Base-by-base conservation (phyloP, 257 asterid species). In the Phtheirospermum japonicum region DNA sequence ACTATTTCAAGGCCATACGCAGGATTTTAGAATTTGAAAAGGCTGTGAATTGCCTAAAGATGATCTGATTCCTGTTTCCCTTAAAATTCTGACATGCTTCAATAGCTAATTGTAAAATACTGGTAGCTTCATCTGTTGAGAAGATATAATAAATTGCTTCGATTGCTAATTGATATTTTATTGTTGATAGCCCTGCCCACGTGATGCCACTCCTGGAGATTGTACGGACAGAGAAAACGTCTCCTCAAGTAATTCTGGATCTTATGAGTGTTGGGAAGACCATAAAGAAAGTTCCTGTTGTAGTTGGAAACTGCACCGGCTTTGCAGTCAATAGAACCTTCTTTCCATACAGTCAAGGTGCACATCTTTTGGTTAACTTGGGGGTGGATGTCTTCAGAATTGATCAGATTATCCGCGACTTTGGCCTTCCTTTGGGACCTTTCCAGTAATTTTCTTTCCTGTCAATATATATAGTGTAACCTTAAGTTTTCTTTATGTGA, bases 361-460 rank as follows among this genome's bases (percentile, higher is more conserved):
- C 99, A 68, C 83, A 77, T 0, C 69, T 81, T 69, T 75, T 93
- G 81, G 83, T 75, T 59, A 79, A 93, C 76, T 65, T 93, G 81
- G 99, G 99, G 9, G 96, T 93, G 54, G 99, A 93, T 78, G 76
- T 74, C 61, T 89, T 82, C 85, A 89, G 99, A 76, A 85, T 93
- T 70, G 99, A 93, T 76, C 88, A 65, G 74, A 85, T 85, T 18
- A 93, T 93, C 74, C 59, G 72, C 48, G 61, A 80, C 69, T 93
- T 93, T 63, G 99, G 99, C 67, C 85, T 93, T 63, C 97, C 99
- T 12, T 64, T 93, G 66, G 99, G 99, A n/a, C 99, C 99, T 61
- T 87, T 93, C 80, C 97, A 83, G 99, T 93, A 89, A 85, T 74
- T 71, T 62, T 74, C 82, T 73, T 74, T 68, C 74, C 69, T 66